phyloP scores from a whole-genome alignment of 169 alveolate genomes.

The Eimeria falciformis region DNA sequence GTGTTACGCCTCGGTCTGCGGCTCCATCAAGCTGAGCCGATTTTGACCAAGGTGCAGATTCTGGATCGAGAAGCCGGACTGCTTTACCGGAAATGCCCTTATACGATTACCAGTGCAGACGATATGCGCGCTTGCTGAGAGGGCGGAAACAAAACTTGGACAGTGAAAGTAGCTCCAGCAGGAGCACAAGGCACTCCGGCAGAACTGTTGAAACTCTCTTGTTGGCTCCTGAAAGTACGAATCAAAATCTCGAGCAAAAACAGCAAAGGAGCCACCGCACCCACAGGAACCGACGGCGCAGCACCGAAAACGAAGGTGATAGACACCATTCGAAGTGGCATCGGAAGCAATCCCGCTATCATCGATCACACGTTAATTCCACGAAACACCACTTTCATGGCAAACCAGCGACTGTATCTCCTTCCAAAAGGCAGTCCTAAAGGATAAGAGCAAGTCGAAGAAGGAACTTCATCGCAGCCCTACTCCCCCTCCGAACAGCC shows the following conservation, averaged over 20 bases:
- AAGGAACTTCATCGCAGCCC: neutral
- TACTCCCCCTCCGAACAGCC: neutral
- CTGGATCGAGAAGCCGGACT: conserved; percentile 17
- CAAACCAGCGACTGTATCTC: neutral
- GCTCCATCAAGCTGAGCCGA: neutral
- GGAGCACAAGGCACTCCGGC: neutral
- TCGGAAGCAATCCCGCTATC: conserved; percentile 1
- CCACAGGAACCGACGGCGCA: conserved; percentile 9
- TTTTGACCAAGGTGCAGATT: neutral
- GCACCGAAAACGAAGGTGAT: conserved; percentile 28
- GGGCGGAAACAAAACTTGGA: neutral
- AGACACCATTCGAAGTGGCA: conserved; percentile 18
- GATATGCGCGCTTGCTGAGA: neutral
- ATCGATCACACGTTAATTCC: neutral
- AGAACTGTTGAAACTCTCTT: neutral
- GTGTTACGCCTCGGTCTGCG: neutral
- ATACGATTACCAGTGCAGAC: conserved; percentile 11
- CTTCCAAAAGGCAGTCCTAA: neutral
- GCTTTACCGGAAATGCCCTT: neutral
- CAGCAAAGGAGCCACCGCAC: neutral
- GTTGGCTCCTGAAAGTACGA: conserved; percentile 6
- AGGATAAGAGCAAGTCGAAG: neutral
- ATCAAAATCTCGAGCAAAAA: neutral
- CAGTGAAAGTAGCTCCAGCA: conserved; percentile 49
- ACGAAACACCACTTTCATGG: neutral